A percentile compares a stretch with the other conserved stretches of the same genome.
Conservation (phyloP, 352 stramenopile species). For the Albugo laibachii region DNA sequence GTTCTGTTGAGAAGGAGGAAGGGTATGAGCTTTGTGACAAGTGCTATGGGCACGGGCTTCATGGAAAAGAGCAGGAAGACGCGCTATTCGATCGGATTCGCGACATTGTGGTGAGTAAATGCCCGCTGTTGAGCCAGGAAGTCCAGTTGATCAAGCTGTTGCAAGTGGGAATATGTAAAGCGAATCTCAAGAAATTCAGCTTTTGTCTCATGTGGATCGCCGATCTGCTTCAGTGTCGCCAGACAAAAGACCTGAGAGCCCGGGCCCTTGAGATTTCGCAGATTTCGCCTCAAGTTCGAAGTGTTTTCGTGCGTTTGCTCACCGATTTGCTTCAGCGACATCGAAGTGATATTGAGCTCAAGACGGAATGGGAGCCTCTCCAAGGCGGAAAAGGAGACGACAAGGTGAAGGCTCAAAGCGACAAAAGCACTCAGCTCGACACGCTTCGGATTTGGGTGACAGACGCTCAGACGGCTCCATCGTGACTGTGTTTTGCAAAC, state of each 20-base stretch:
- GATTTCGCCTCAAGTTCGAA: constrained; percentile 39
- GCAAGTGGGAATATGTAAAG: constrained; percentile 55
- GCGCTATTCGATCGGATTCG: constrained; percentile 41
- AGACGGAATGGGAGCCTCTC: constrained; percentile 41
- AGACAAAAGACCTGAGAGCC: constrained; percentile 38
- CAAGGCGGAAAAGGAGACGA: constrained; percentile 8
- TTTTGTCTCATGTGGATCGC: constrained; percentile 69
- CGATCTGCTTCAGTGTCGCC: constrained; percentile 37
- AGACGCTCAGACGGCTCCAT: constrained; percentile 9
- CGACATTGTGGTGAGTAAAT: constrained; percentile 40
- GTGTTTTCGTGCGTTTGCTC: constrained; percentile 39
- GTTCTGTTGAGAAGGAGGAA: constrained; percentile 4
- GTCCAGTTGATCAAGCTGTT: constrained; percentile 35
- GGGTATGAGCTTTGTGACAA: constrained; percentile 42
- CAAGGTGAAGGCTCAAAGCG: constrained; percentile 2
- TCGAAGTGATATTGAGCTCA: constrained; percentile 43
- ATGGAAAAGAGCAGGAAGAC: constrained; percentile 36
- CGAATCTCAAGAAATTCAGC: constrained; percentile 63
- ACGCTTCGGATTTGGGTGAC: constrained; percentile 57
- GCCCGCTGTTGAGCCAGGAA: constrained; percentile 22
- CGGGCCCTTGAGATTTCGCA: constrained; percentile 50
- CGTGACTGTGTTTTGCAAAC: no score
- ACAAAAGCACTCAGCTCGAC: constrained; percentile 19
- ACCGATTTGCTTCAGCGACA: constrained; percentile 31
- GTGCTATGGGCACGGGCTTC: constrained; percentile 47